Percentiles rank a stretch among this genome's conserved stretches.
phyloP scores from a whole-genome alignment of 2,329 filamentous ascomycete species.

The Alternaria postmessia region DNA sequence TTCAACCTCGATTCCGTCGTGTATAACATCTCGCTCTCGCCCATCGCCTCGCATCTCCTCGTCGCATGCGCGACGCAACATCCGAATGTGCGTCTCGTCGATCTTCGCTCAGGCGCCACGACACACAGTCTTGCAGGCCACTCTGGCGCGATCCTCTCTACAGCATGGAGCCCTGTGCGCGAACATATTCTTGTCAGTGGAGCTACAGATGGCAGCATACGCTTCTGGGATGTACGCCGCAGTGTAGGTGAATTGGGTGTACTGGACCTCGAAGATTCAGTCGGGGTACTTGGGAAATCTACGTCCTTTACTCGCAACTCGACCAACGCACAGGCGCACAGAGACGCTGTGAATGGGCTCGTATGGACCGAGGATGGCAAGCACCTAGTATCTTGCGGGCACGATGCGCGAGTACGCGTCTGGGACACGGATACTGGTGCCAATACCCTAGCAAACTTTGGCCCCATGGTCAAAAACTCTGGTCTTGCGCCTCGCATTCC shows the following conservation, averaged over 20 bases:
- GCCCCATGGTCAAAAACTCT: slow-evolving; percentile 78
- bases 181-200: slow-evolving; percentile 84
- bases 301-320: slow-evolving; percentile 49
- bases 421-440: slow-evolving; percentile 84
- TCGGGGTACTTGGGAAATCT: slow-evolving; percentile 67
- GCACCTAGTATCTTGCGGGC: slow-evolving; percentile 80
- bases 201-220: slow-evolving; percentile 82
- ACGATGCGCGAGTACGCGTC: slow-evolving; percentile 84
- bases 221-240: slow-evolving; percentile 87
- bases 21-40: slow-evolving; percentile 80
- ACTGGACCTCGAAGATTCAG: slow-evolving; percentile 83
- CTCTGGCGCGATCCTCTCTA: slow-evolving; percentile 64
- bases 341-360: slow-evolving; percentile 83
- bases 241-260: slow-evolving; percentile 78
- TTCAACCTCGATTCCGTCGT: slow-evolving; percentile 74
- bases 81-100: slow-evolving; percentile 82
- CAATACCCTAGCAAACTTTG: slow-evolving; percentile 89
- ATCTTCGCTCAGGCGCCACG: slow-evolving; percentile 81
- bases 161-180: slow-evolving; percentile 81
- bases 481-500: slow-evolving; percentile 53
- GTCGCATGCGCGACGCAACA: slow-evolving; percentile 90
- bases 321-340: slow-evolving; percentile 68
- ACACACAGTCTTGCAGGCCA: slow-evolving; percentile 62
- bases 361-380: slow-evolving; percentile 83
- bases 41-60: slow-evolving; percentile 74